phyloP scores from a whole-genome alignment of 805 yeast genomes.

The Suhomyces canberraensis region DNA sequence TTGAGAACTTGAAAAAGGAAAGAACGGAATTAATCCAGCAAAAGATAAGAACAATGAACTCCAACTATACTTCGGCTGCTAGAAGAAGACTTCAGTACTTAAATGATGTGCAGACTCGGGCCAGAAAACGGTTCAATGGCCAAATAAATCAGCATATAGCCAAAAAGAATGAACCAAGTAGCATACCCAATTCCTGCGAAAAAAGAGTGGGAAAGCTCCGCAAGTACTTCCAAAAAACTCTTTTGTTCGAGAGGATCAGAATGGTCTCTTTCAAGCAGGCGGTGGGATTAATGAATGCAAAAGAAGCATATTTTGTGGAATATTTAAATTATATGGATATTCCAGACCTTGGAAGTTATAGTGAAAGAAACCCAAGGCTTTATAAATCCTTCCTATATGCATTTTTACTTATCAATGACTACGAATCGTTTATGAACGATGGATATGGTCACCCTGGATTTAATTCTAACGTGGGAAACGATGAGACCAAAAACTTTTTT shows the following conservation, averaged over 20 bases:
- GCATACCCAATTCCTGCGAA: too few relatives aligned
- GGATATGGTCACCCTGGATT: conserved; percentile 22
- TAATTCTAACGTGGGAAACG: conserved; percentile 15
- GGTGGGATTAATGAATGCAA: background rate
- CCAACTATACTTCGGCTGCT: conserved; percentile 1
- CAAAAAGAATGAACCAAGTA: too few relatives aligned
- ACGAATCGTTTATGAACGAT: conserved; percentile 5
- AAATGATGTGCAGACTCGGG: too few relatives aligned
- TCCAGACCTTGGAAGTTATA: background rate
- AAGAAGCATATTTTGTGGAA: background rate
- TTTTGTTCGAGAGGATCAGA: background rate
- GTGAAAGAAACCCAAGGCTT: background rate
- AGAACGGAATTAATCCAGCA: conserved; percentile 1
- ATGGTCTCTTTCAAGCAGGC: background rate
- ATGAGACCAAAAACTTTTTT: conserved; percentile 5
- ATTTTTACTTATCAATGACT: conserved; percentile 19
- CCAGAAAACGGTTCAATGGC: too few relatives aligned
- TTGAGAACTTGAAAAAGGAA: background rate
- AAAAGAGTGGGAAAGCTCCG: background rate
- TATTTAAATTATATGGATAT: background rate
- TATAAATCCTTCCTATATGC: conserved; percentile 12
- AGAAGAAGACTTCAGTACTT: conserved; percentile 4
- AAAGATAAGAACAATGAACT: conserved; percentile 1
- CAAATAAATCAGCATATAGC: too few relatives aligned
- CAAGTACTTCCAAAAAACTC: background rate